Evolutionary conservation across 345 rosid species (phyloP), one percentile per base, ranked within the genome.

Genomic region (Eutrema yunnanense): DNA sequence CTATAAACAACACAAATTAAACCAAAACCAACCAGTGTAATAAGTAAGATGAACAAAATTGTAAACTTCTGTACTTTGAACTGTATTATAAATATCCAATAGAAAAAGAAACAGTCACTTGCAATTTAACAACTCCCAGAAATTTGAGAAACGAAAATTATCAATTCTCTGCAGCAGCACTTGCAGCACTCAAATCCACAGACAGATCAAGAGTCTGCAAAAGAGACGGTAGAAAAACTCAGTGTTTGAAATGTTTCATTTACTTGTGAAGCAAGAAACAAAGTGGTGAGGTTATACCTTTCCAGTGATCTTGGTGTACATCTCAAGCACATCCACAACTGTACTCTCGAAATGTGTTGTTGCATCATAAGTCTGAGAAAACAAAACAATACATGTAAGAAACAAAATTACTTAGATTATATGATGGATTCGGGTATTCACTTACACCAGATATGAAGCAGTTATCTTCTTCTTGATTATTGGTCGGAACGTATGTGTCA

Each of bases 311-410:
- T 78, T 87, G 63, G 77, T 80, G 77, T 93, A 93, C 86, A 84
- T 86, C 63, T 80, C 79, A 57, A 93, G 84, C 60, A 93, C 97
- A 80, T 90, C 94, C 6, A 44, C 69, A 44, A 88, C 90, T 1
- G 96, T 92, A 65, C 87, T 81, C 83, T 88, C 96, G 64, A 92
- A 88, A 71, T 92, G 98, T 49, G 96, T 87, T n/a, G 96, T 86
- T 73, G 90, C 86, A 71, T 91, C 95, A 62, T 87, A 94, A 64
- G 87, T 83, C 97, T 94, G 85, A 58, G 4, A 54, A 12, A 47
- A 55, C 77, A 66, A 71, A 54, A 5, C 52, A 58, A 73, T 22
- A 66, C 19, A 51, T 33, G 48, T 4, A n/a, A 64, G 30, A n/a
- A 5, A 32, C 8, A 12, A 48, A 22, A 4, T 5, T 27, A 22